These are phyloP conservation scores for Raddia distichophylla DNA, from an alignment of 176 grass and related monocot genomes.

Conservation along the genomic window DNA sequence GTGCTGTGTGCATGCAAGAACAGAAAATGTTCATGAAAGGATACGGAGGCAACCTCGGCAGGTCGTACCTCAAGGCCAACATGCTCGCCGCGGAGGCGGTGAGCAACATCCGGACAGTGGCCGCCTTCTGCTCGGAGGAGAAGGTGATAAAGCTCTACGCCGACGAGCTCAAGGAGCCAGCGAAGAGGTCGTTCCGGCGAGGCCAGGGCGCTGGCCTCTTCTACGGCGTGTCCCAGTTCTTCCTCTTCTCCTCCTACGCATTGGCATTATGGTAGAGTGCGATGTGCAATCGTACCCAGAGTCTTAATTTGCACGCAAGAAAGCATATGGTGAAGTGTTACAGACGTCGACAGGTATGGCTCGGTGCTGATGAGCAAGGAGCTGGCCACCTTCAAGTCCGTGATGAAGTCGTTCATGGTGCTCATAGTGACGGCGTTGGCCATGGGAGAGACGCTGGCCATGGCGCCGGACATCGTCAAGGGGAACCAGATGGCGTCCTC, in stretches of 20 bases:
- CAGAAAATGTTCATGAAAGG: constrained; percentile 99
- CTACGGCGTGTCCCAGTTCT: constrained; percentile 92
- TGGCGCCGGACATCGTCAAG: constrained; percentile 93
- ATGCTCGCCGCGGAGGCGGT: constrained; percentile 97
- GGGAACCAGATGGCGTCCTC: constrained; percentile 96
- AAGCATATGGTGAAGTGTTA: neutral
- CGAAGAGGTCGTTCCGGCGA: constrained; percentile 78
- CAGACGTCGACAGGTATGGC: constrained; percentile 66
- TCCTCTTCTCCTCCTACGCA: constrained; percentile 89
- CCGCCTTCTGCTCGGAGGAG: constrained; percentile 89
- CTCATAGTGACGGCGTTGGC: constrained; percentile 89
- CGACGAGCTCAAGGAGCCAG: constrained; percentile 74
- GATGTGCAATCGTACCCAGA: neutral
- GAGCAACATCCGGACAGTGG: constrained; percentile 95
- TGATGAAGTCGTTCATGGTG: constrained; percentile 99
- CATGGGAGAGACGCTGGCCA: constrained; percentile 82
- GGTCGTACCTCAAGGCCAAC: constrained; percentile 90
- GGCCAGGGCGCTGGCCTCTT: constrained; percentile 90
- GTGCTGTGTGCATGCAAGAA: neutral
- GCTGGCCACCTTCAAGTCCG: constrained; percentile 79
- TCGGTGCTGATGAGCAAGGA: constrained; percentile 84
- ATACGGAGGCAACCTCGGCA: constrained; percentile 79
- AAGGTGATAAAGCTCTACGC: constrained; percentile 88
- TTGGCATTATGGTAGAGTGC: constrained; percentile 73
- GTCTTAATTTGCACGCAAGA: neutral